These are phyloP conservation scores for Raphidocelis subcapitata DNA, from an alignment of 139 green algal species.

Conservation along the genomic window DNA sequence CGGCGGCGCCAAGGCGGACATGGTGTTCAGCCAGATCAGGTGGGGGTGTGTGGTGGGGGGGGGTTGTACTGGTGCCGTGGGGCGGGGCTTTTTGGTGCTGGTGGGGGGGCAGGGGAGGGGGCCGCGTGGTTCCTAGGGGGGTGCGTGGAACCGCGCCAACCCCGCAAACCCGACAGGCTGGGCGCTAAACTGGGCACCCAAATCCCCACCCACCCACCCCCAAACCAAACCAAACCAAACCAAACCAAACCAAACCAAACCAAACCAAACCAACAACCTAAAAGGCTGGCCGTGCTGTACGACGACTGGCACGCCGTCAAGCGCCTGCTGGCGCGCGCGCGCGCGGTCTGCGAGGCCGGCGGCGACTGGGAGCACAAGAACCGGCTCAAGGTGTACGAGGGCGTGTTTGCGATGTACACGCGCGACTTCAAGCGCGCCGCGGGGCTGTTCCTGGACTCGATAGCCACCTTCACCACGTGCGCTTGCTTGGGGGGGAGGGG, in stretches of 20 bases:
- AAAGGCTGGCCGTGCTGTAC: constrained; percentile 81
- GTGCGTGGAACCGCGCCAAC: no score
- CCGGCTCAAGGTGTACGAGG: constrained; percentile 97
- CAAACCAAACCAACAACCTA: no score
- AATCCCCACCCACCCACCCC: no score
- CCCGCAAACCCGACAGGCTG: no score
- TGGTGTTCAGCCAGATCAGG: constrained; percentile 86
- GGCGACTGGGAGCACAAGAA: constrained; percentile 99
- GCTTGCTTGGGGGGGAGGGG: no score
- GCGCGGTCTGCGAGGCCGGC: constrained; percentile 81
- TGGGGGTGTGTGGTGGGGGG: constrained; percentile 11
- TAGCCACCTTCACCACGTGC: constrained; percentile 94
- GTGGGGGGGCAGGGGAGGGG: not conserved
- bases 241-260: no score
- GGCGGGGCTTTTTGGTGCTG: not conserved
- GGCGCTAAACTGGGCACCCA: no score
- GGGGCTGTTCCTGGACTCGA: constrained; percentile 90
- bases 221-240: no score
- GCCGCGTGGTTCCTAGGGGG: no score
- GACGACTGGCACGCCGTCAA: constrained; percentile 78
- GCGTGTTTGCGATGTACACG: constrained; percentile 80
- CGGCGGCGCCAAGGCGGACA: constrained; percentile 92
- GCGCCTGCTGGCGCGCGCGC: constrained; percentile 58
- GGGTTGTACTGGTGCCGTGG: not conserved
- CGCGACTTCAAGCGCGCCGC: constrained; percentile 86